A percentile compares a stretch with the other conserved stretches of the same genome.
These are phyloP conservation scores for Aureobasidium sp. DNA, from an alignment of 2,329 filamentous ascomycete species.

Conservation along the genomic window DNA sequence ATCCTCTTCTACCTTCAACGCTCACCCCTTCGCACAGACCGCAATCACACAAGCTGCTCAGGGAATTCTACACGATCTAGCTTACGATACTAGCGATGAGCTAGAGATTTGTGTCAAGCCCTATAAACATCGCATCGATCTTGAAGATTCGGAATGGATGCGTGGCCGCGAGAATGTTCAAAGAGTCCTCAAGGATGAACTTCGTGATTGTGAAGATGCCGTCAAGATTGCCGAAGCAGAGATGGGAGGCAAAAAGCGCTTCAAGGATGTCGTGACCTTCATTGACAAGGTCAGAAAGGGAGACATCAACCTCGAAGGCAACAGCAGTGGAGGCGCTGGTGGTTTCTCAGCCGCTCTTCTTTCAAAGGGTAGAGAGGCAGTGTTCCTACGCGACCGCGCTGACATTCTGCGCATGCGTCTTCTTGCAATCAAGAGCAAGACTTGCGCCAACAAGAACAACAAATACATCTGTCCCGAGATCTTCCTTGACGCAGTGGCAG, in stretches of 20 bases:
- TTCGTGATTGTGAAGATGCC: slow-evolving; percentile 74
- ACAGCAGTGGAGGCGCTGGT: slow-evolving; percentile 69
- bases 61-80: slow-evolving; percentile 83
- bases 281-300: slow-evolving; percentile 85
- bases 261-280: slow-evolving; percentile 83
- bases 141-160: slow-evolving; percentile 83
- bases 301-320: slow-evolving; percentile 75
- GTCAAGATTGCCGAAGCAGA: slow-evolving; percentile 64
- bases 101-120: slow-evolving; percentile 99
- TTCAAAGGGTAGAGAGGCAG: slow-evolving; percentile 70
- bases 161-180: slow-evolving; percentile 77
- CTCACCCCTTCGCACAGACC: slow-evolving; percentile 84
- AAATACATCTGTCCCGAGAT: slow-evolving; percentile 97
- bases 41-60: slow-evolving; percentile 89
- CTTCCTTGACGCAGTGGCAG: slow-evolving; percentile 94
- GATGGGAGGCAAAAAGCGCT: slow-evolving; percentile 74
- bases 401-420: slow-evolving; percentile 88
- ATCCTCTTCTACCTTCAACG: slow-evolving; percentile 70
- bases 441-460: slow-evolving; percentile 74
- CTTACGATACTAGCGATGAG: slow-evolving; percentile 95
- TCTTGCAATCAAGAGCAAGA: slow-evolving; percentile 77
- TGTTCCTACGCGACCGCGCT: slow-evolving; percentile 86
- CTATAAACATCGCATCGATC: slow-evolving; percentile 95
- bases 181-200: slow-evolving; percentile 74
- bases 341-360: slow-evolving; percentile 86